Percentiles rank a stretch among this genome's conserved stretches.
These are phyloP conservation scores for Nematodospora valgi DNA, from an alignment of 805 yeast species.

Conservation along the genomic window DNA sequence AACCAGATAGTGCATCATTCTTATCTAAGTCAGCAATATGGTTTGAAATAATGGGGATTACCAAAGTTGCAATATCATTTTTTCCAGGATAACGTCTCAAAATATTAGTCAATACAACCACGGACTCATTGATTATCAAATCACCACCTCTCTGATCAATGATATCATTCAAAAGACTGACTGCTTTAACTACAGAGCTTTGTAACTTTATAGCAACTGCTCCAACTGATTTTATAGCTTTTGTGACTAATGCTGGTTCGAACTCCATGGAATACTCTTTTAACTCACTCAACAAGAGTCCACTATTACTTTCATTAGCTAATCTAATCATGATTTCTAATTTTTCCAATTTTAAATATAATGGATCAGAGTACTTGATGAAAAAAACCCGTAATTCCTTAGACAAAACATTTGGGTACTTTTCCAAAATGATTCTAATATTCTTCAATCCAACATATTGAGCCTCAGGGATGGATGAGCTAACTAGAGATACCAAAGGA, in stretches of 20 bases:
- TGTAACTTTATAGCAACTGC: constrained; percentile 67
- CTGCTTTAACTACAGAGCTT: constrained; percentile 50
- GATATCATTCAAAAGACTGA: constrained; percentile 57
- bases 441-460: constrained; percentile 92
- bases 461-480: constrained; percentile 83
- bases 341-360: constrained; percentile 73
- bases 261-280: constrained; percentile 83
- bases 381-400: constrained; percentile 86
- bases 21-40: constrained; percentile 46
- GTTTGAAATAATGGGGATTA: constrained; percentile 53
- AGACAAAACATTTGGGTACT: constrained; percentile 75
- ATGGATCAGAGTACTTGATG: constrained; percentile 81
- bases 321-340: constrained; percentile 71
- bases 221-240: constrained; percentile 65
- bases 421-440: constrained; percentile 83
- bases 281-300: constrained; percentile 61
- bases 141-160: constrained; percentile 63
- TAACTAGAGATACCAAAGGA: constrained; percentile 82
- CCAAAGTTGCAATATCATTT: constrained; percentile 45
- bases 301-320: constrained; percentile 57
- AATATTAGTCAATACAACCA: constrained; percentile 60
- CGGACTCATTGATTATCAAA: constrained; percentile 58
- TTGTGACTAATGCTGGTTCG: constrained; percentile 71
- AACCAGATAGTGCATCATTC: constrained; percentile 52
- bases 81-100: constrained; percentile 62